Conservation (phyloP, 1,284 basidiomycete species). For the Pseudozyma hubeiensis region DNA sequence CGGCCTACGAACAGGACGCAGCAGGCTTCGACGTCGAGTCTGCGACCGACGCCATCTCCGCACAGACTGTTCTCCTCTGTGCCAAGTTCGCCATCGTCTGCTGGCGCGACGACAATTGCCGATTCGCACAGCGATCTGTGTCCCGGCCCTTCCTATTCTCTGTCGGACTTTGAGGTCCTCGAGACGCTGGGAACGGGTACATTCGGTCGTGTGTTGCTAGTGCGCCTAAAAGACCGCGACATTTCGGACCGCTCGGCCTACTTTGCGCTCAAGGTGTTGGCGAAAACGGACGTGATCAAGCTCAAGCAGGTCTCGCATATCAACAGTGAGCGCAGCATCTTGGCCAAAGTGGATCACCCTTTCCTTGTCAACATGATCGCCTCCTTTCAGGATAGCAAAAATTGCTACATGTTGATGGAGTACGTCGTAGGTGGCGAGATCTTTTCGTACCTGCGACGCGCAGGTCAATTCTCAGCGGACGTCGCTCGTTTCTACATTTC, state of each 20-base stretch:
- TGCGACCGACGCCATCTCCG: neutral
- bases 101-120: neutral
- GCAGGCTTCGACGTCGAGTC: neutral
- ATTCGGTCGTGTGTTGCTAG: constrained; percentile 62
- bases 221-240: constrained; percentile 34
- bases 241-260: constrained; percentile 48
- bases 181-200: constrained; percentile 61
- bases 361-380: constrained; percentile 61
- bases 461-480: constrained; percentile 71
- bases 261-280: constrained; percentile 73
- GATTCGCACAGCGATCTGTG: neutral
- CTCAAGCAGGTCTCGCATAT: constrained; percentile 74
- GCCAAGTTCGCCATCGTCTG: constrained; percentile 4
- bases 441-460: constrained; percentile 71
- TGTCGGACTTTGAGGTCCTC: constrained; percentile 53
- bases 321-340: constrained; percentile 72
- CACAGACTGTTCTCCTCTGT: constrained; percentile 1
- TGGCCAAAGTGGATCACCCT: constrained; percentile 64
- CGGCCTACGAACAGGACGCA: neutral
- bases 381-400: constrained; percentile 70
- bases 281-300: constrained; percentile 72
- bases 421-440: constrained; percentile 73
- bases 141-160: constrained; percentile 9
- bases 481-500: constrained; percentile 73
- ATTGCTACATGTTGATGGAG: constrained; percentile 73